phyloP scores from a whole-genome alignment of 768 basidiomycete species.

The Lactarius quietus region DNA sequence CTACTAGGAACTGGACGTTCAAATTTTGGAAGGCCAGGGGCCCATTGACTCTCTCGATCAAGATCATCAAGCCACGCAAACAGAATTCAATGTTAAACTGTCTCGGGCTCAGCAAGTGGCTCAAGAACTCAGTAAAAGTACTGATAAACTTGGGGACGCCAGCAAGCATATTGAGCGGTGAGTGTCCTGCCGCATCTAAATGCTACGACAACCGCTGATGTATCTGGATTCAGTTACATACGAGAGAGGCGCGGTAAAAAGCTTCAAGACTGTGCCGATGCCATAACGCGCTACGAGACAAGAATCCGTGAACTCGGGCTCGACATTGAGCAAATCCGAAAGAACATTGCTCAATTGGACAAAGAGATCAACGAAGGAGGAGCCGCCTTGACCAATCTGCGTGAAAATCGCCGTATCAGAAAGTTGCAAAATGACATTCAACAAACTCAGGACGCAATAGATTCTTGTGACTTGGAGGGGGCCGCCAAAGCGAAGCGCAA shows the following conservation, averaged over 20 bases:
- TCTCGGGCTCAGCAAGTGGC: constrained; percentile 49
- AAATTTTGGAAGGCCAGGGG: constrained; percentile 55
- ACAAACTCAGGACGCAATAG: constrained; percentile 66
- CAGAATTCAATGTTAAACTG: constrained; percentile 48
- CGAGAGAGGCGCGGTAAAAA: constrained; percentile 60
- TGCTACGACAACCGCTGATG: not conserved
- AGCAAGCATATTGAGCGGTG: constrained; percentile 68
- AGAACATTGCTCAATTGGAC: constrained; percentile 55
- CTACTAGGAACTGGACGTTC: constrained; percentile 57
- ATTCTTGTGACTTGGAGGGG: constrained; percentile 75
- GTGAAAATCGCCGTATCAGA: constrained; percentile 81
- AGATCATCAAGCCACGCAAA: constrained; percentile 48
- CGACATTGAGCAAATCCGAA: constrained; percentile 41
- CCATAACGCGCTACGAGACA: constrained; percentile 47
- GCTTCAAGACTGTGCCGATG: constrained; percentile 55
- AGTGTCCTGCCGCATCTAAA: constrained; percentile 19
- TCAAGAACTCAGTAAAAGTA: constrained; percentile 63
- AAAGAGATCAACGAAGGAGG: constrained; percentile 78
- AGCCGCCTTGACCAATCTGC: constrained; percentile 62
- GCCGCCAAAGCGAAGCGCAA: constrained; percentile 79
- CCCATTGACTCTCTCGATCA: constrained; percentile 63
- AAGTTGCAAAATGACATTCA: constrained; percentile 63
- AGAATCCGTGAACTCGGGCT: constrained; percentile 43
- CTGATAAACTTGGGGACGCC: constrained; percentile 56
- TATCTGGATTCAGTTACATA: constrained; percentile 53